A percentile compares a stretch with the other conserved stretches of the same genome.
Conservation (phyloP, 2,329 filamentous ascomycete species). For the Epichloe uncinata region DNA sequence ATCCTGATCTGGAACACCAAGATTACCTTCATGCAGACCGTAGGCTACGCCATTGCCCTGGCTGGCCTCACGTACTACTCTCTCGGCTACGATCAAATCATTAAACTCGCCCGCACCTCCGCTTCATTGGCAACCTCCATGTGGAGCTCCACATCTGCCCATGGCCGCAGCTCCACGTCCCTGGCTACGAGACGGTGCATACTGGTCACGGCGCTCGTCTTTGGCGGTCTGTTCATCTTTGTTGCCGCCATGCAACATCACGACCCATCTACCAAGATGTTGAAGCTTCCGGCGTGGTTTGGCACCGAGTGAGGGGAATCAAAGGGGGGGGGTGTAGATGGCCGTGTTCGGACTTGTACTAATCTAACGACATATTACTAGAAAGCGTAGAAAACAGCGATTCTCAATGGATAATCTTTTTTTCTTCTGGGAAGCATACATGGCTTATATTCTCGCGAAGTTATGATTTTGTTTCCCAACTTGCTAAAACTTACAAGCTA, state of each 20-base stretch:
- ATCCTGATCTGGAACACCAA: slow-evolving; percentile 67
- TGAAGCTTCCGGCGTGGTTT: slow-evolving; percentile 4
- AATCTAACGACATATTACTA: background rate
- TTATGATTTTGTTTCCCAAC: too few species aligned
- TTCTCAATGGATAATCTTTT: background rate
- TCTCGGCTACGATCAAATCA: slow-evolving; percentile 23
- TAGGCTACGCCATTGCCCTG: slow-evolving; percentile 64
- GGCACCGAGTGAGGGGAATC: slow-evolving; percentile 5
- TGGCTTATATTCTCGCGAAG: too few species aligned
- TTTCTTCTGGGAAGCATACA: too few species aligned
- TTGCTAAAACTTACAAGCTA: too few species aligned
- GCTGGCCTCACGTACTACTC: slow-evolving; percentile 38
- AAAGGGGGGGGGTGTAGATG: background rate
- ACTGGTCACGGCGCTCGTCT: slow-evolving; percentile 5
- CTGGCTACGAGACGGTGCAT: slow-evolving; percentile 7
- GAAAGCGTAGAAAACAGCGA: background rate
- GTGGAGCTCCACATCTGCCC: slow-evolving; percentile 11
- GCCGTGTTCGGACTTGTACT: background rate
- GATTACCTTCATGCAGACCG: slow-evolving; percentile 55
- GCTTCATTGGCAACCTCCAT: slow-evolving; percentile 12
- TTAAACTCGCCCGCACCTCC: slow-evolving; percentile 11
- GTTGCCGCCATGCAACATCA: slow-evolving; percentile 6
- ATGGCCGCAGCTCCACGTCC: slow-evolving; percentile 4
- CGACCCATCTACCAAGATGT: slow-evolving; percentile 1
- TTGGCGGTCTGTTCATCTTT: slow-evolving; percentile 9